Base-by-base conservation (phyloP, 768 basidiomycete species). In the Lactarius deliciosus region DNA sequence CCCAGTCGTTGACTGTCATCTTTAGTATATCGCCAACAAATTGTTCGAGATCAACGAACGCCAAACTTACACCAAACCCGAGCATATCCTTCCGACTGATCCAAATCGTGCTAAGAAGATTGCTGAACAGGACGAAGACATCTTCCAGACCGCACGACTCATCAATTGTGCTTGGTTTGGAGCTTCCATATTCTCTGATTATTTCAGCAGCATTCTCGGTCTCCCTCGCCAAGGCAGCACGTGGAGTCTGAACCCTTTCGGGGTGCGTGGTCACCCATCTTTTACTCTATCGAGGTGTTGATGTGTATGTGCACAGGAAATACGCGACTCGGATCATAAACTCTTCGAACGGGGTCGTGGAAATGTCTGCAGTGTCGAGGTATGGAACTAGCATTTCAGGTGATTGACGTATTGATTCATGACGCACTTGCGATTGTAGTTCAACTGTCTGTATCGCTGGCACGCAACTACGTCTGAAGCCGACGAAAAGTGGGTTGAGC, bases 391-490 rank as follows among this genome's bases (percentile, higher is more conserved):
- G 20, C 65, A 45, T 16, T 57, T 22, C 1, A 2, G 1, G 18
- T 16, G 8, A 20, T 32, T 5, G 45, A 45, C 2, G 9, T 13
- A 13, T 55, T n/a, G 15, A 4, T 43, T 6, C 22, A 22, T 34
- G 55, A 36, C 45, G 50, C 20, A 63, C 25, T 45, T 55, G 16
- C n/a, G 18, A 8, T 40, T 70, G 11, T 45, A 91, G 88, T 94
- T 94, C 79, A 94, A 94, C 71, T 89, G 89, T 71, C 77, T 94
- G 63, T 94, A 94, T 75, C 84, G 90, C 81, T 85, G 92, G 92
- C 92, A 94, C 56, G 88, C 92, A 1, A 92, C 92, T 0, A 91
- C 89, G 0, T 91, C 89, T 54, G 71, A 73, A 18, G 81, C 82
- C 61, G 92, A 93, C 61, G 92, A 90, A 73, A 75, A 85, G 64